These are phyloP conservation scores for Aspergillus sp. DNA, from an alignment of 2,329 filamentous ascomycete genomes.

Conservation along the genomic window DNA sequence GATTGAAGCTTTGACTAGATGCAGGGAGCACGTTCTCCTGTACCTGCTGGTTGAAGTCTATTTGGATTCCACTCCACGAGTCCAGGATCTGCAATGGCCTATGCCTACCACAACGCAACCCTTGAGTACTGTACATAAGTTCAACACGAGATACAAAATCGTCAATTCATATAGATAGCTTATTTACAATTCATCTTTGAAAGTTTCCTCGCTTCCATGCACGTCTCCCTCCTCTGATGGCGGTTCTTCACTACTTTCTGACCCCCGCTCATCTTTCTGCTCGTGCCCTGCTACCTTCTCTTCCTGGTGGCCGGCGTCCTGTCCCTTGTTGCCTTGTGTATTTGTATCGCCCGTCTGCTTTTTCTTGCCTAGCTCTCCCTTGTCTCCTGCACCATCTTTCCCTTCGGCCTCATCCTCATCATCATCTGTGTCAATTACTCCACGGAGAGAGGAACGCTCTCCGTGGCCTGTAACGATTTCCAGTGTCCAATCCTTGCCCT, in stretches of 20 bases:
- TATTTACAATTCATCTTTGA: slow-evolving; percentile 40
- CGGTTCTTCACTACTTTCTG: slow-evolving; percentile 12
- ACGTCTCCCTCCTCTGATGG: slow-evolving; percentile 9
- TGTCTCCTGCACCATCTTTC: slow-evolving; percentile 20
- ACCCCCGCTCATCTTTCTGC: slow-evolving; percentile 9
- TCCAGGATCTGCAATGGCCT: background rate
- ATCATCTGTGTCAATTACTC: slow-evolving; percentile 63
- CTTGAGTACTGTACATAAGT: background rate
- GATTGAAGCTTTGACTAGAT: background rate
- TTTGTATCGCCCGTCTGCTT: background rate
- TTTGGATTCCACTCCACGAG: background rate
- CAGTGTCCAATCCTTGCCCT: slow-evolving; percentile 74
- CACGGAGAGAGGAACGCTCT: slow-evolving; percentile 63
- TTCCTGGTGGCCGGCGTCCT: slow-evolving; percentile 1
- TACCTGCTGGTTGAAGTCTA: background rate
- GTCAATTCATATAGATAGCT: background rate
- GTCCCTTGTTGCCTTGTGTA: background rate
- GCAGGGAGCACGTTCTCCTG: background rate
- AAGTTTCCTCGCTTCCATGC: slow-evolving; percentile 40
- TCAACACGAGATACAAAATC: background rate
- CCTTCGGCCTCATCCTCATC: slow-evolving; percentile 51
- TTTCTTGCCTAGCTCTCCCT: slow-evolving; percentile 18
- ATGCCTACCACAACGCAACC: background rate
- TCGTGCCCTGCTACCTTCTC: slow-evolving; percentile 9
- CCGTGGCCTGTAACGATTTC: slow-evolving; percentile 72